phyloP scores from a whole-genome alignment of 306 rosid genomes.

The Pterocarpus macrocarpus region DNA sequence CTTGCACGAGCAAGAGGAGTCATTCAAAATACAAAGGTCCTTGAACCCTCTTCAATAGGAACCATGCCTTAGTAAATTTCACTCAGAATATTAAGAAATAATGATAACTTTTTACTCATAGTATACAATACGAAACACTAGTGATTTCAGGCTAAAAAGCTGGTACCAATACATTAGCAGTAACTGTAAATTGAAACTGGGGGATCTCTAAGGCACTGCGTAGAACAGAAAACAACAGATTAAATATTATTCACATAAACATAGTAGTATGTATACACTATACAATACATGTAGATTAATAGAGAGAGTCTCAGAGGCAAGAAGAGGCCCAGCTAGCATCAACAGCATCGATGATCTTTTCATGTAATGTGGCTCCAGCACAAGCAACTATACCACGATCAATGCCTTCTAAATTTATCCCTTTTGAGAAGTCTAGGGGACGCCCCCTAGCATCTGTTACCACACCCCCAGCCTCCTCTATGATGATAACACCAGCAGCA shows the following conservation, averaged over 20 bases:
- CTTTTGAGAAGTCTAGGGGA: constrained; percentile 78
- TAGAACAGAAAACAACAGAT: background rate
- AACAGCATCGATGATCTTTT: constrained; percentile 77
- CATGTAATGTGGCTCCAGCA: constrained; percentile 79
- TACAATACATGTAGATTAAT: constrained; percentile 13
- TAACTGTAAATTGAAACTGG: constrained; percentile 13
- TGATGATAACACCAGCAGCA: constrained; percentile 86
- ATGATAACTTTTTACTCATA: background rate
- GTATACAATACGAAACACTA: constrained; percentile 32
- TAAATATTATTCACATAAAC: constrained; percentile 39
- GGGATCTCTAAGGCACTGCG: constrained; percentile 13
- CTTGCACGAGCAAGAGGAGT: background rate
- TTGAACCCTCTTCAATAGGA: background rate
- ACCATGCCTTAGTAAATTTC: background rate
- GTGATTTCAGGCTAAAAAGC: constrained; percentile 42
- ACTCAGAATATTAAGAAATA: background rate
- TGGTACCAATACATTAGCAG: constrained; percentile 38
- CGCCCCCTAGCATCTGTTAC: constrained; percentile 87
- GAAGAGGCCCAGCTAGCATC: constrained; percentile 98
- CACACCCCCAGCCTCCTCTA: constrained; percentile 92
- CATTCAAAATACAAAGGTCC: background rate
- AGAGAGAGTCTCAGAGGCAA: constrained; percentile 60
- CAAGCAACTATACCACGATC: constrained; percentile 92
- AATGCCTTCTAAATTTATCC: constrained; percentile 76
- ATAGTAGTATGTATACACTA: constrained; percentile 5